phyloP scores from a whole-genome alignment of 768 basidiomycete genomes.

The Suillus paluster region DNA sequence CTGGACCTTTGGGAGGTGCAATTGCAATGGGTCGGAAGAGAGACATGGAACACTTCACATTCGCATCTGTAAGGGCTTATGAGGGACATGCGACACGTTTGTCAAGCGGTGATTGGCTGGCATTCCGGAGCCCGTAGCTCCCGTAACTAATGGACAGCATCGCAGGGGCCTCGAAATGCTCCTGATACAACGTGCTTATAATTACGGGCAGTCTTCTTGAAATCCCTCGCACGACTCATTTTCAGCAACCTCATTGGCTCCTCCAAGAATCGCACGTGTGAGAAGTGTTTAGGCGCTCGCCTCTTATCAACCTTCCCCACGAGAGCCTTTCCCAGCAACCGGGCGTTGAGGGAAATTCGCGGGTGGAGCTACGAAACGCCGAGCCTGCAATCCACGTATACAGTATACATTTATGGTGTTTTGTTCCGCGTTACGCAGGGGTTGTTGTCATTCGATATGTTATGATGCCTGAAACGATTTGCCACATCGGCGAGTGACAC shows the following conservation, averaged over 20 bases:
- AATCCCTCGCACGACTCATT: slow-evolving; percentile 16
- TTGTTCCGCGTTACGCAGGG: neutral
- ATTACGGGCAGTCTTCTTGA: slow-evolving; percentile 1
- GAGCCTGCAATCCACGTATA: slow-evolving; percentile 1
- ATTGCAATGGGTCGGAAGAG: slow-evolving; percentile 32
- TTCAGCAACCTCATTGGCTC: slow-evolving; percentile 23
- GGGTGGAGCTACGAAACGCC: neutral
- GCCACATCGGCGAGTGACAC: no score
- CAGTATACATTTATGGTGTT: neutral
- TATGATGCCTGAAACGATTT: neutral
- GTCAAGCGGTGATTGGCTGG: slow-evolving; percentile 7
- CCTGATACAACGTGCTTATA: slow-evolving; percentile 19
- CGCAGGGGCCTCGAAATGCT: neutral
- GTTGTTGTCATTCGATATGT: neutral
- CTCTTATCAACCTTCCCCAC: neutral
- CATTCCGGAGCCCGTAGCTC: neutral
- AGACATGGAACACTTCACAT: slow-evolving; percentile 14
- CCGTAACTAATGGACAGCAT: slow-evolving; percentile 5
- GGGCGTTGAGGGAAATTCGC: neutral
- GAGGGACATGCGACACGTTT: slow-evolving; percentile 9
- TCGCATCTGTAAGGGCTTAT: slow-evolving; percentile 4
- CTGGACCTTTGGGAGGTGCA: slow-evolving; percentile 10
- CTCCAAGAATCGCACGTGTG: slow-evolving; percentile 1
- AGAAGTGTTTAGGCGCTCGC: neutral
- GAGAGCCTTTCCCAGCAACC: neutral